A percentile compares a stretch with the other conserved stretches of the same genome.
Evolutionary conservation across 768 basidiomycete species (phyloP).

Genomic region (Dentipellis sp.): DNA sequence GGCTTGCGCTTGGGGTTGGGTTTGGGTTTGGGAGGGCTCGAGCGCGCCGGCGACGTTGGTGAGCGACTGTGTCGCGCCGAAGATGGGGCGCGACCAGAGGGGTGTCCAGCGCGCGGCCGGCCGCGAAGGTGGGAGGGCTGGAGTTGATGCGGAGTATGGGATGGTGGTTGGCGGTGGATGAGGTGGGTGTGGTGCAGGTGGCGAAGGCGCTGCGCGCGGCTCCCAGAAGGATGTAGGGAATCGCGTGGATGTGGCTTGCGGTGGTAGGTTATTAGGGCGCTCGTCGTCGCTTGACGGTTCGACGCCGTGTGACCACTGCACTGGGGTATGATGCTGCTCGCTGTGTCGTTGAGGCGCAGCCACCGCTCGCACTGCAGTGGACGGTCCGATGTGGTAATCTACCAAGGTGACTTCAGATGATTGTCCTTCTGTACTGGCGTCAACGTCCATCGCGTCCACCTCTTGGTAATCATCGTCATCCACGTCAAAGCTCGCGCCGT

Average conservation of each 20-base stretch:
- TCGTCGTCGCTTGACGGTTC: no score
- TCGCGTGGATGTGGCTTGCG: neutral
- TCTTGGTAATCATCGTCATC: slow-evolving; percentile 26
- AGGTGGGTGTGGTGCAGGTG: neutral
- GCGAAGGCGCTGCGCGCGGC: neutral
- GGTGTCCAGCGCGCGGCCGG: neutral
- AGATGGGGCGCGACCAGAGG: neutral
- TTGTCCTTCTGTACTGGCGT: neutral
- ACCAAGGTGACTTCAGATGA: slow-evolving; percentile 10
- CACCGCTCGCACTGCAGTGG: slow-evolving; percentile 2
- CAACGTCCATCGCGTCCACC: neutral
- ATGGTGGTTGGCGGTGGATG: neutral
- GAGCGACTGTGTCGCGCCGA: neutral
- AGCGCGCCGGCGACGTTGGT: neutral
- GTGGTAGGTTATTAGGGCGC: neutral
- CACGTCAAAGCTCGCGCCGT: slow-evolving; percentile 21
- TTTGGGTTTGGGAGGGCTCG: neutral
- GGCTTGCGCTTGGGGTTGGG: slow-evolving; percentile 15
- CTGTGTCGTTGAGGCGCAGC: neutral
- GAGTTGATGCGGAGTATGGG: neutral
- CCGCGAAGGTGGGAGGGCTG: neutral
- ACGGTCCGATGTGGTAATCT: neutral
- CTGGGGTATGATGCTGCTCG: no score
- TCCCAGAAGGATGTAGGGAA: neutral
- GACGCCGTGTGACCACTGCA: no score